phyloP scores from a whole-genome alignment of 495 filamentous ascomycete genomes.

The Haplographium delicatum region DNA sequence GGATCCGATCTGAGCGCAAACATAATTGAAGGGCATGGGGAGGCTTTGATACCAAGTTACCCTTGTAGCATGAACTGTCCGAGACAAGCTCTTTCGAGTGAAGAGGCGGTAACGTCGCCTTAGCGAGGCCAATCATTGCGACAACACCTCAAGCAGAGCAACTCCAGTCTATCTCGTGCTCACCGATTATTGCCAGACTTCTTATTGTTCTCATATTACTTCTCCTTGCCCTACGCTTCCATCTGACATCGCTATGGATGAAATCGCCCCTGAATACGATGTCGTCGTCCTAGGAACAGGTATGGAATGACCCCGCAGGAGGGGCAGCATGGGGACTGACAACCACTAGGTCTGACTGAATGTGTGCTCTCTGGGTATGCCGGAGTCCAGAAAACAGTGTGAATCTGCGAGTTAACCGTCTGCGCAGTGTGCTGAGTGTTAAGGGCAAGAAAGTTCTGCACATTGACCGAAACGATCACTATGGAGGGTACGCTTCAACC shows the following conservation, averaged over 20 bases:
- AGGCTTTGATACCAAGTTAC: conserved; percentile 4
- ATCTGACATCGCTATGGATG: conserved; percentile 61
- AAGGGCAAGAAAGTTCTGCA: conserved; percentile 99
- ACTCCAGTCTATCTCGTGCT: conserved; percentile 12
- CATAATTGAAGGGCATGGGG: no score
- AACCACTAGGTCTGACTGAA: conserved; percentile 77
- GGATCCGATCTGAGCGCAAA: no score
- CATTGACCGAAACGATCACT: conserved; percentile 98
- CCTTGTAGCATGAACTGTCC: conserved; percentile 14
- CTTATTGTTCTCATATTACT: conserved; percentile 1
- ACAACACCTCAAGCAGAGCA: conserved; percentile 11
- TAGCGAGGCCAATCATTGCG: conserved; percentile 23
- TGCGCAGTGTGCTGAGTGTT: conserved; percentile 81
- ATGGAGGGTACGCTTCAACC: conserved; percentile 73
- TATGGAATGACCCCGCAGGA: conserved; percentile 43
- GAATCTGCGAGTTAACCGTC: conserved; percentile 7
- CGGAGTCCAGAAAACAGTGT: background rate
- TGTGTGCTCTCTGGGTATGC: conserved; percentile 93
- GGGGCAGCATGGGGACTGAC: conserved; percentile 21
- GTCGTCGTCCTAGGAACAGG: conserved; percentile 96
- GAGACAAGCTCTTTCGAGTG: conserved; percentile 13
- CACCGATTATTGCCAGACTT: conserved; percentile 21
- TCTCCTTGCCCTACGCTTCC: conserved; percentile 4
- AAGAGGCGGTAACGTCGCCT: conserved; percentile 5
- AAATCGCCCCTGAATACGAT: conserved; percentile 96